Evolutionary conservation across 495 filamentous ascomycete genomes (phyloP).

Genomic region (Talaromyces ruber): DNA sequence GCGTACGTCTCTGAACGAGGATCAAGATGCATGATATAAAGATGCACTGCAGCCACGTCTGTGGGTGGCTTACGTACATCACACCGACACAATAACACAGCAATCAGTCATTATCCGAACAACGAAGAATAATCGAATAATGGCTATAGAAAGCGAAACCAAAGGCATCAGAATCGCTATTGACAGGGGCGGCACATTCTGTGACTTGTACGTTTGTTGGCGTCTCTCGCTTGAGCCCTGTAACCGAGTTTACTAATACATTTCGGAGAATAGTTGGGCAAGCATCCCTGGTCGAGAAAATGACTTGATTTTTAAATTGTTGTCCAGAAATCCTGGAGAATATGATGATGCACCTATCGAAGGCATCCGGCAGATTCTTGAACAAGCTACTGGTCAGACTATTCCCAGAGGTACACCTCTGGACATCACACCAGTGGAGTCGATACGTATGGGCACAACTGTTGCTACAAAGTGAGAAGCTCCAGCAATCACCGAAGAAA

Average conservation of each 20-base stretch:
- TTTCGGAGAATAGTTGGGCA: not conserved
- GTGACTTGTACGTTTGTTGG: constrained; percentile 47
- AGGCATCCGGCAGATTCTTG: constrained; percentile 13
- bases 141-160: not conserved
- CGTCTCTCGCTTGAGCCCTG: not conserved
- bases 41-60: not conserved
- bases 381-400: constrained; percentile 59
- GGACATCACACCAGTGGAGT: constrained; percentile 75
- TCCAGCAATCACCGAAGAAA: too few relatives aligned
- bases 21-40: not conserved
- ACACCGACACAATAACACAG: not conserved
- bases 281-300: constrained; percentile 38
- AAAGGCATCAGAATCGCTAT: constrained; percentile 10
- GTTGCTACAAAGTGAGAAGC: constrained; percentile 70
- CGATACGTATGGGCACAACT: constrained; percentile 83
- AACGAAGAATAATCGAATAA: not conserved
- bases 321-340: constrained; percentile 84
- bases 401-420: constrained; percentile 75
- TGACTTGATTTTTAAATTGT: constrained; percentile 77
- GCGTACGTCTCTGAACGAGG: not conserved
- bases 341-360: constrained; percentile 72
- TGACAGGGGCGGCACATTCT: constrained; percentile 59
- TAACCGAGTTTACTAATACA: not conserved
- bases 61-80: not conserved
- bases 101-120: not conserved